Evolutionary conservation across 2,329 filamentous ascomycete genomes (phyloP).

Genomic region (Alternaria novae-zelandiae): DNA sequence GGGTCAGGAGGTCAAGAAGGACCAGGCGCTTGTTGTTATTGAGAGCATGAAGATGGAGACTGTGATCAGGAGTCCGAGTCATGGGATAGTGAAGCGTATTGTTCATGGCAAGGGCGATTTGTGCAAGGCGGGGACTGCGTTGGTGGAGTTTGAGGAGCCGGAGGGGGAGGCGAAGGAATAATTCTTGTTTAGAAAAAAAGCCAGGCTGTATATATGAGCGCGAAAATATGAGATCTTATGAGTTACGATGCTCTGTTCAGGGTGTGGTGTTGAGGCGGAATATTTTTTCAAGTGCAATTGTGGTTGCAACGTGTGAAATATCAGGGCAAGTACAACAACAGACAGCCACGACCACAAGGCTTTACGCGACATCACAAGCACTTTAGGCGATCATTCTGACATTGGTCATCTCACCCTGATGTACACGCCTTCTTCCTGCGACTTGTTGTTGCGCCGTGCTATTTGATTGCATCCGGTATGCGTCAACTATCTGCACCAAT

Average conservation of each 20-base stretch:
- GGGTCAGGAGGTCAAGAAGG: conserved; percentile 82
- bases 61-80: conserved; percentile 58
- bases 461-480: neutral
- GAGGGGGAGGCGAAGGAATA: conserved; percentile 9
- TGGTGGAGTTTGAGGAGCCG: conserved; percentile 38
- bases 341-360: neutral
- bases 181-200: neutral
- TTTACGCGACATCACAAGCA: neutral
- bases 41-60: conserved; percentile 64
- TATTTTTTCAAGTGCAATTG: neutral
- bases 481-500: neutral
- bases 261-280: neutral
- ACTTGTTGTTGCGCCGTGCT: neutral
- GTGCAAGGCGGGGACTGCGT: conserved; percentile 55
- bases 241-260: neutral
- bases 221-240: neutral
- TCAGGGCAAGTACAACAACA: neutral
- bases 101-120: conserved; percentile 56
- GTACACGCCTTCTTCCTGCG: neutral
- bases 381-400: too few relatives aligned
- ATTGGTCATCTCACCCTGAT: too few relatives aligned
- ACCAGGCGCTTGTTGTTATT: conserved; percentile 80
- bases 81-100: conserved; percentile 56
- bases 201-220: neutral
- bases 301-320: neutral